Percentiles rank a stretch among this genome's conserved stretches.
phyloP scores from a whole-genome alignment of 441 rosid species.

The Kokia cookei region DNA sequence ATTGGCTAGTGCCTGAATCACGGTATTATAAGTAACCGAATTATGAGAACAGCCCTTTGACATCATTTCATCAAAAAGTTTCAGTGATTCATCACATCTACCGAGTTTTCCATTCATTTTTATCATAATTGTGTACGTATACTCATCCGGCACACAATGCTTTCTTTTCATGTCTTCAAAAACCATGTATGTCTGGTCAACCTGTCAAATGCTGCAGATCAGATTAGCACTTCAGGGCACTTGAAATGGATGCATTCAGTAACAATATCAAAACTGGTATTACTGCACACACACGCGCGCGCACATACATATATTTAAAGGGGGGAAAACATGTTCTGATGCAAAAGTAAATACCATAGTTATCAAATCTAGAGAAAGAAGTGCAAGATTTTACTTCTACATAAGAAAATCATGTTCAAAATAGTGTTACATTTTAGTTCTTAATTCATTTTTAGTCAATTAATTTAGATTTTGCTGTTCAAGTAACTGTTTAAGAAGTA shows the following conservation, averaged over 20 bases:
- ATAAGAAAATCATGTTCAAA: not conserved
- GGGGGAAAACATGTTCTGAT: not conserved
- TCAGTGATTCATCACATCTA: conserved; percentile 49
- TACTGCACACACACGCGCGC: not conserved
- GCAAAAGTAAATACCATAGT: not conserved
- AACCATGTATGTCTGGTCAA: conserved; percentile 60
- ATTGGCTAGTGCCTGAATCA: conserved; percentile 67
- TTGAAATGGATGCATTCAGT: not conserved
- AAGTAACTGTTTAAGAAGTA: not conserved
- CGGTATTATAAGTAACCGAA: conserved; percentile 67
- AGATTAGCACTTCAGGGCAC: conserved; percentile 42
- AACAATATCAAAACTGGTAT: not conserved
- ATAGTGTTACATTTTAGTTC: not conserved
- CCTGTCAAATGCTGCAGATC: conserved; percentile 72
- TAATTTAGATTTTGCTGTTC: not conserved
- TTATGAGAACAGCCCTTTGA: conserved; percentile 50
- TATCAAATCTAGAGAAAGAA: not conserved
- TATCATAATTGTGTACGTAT: conserved; percentile 84
- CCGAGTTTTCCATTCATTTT: conserved; percentile 73
- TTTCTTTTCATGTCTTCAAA: conserved; percentile 78
- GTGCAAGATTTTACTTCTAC: not conserved
- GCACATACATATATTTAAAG: not conserved
- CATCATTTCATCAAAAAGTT: conserved; percentile 68
- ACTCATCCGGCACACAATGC: conserved; percentile 70
- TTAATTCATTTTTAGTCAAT: not conserved